A percentile compares a stretch with the other conserved stretches of the same genome.
Conservation (phyloP, 2,329 filamentous ascomycete species). For the Macrophomina pseudophaseolina region DNA sequence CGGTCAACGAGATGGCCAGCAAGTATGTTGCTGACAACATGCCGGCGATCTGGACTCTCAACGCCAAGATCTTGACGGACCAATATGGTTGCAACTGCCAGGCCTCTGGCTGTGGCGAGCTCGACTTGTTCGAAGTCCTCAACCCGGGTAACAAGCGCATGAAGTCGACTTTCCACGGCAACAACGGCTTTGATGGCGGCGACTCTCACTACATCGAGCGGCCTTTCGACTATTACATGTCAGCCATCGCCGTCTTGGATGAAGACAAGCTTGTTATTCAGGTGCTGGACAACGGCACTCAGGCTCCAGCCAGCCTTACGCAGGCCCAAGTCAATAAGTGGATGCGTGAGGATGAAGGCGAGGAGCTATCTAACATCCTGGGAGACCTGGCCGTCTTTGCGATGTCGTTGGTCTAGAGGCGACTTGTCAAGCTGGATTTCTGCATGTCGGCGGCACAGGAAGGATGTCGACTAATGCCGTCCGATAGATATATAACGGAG, state of each 20-base stretch:
- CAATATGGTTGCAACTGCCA: slow-evolving; percentile 82
- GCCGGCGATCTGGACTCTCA: slow-evolving; percentile 78
- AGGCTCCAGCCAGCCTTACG: slow-evolving; percentile 20
- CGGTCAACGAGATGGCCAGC: slow-evolving; percentile 41
- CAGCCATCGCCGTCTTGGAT: slow-evolving; percentile 57
- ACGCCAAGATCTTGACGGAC: slow-evolving; percentile 71
- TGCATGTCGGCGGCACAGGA: background rate
- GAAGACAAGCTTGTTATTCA: slow-evolving; percentile 36
- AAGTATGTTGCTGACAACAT: slow-evolving; percentile 37
- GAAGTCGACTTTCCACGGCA: slow-evolving; percentile 69
- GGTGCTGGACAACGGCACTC: slow-evolving; percentile 60
- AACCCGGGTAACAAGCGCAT: slow-evolving; percentile 66
- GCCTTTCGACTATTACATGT: slow-evolving; percentile 64
- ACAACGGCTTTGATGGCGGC: slow-evolving; percentile 66
- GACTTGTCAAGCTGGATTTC: background rate
- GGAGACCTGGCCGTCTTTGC: slow-evolving; percentile 31
- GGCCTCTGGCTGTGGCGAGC: slow-evolving; percentile 72
- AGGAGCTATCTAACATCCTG: slow-evolving; percentile 43
- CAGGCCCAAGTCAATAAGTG: slow-evolving; percentile 31
- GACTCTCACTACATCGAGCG: slow-evolving; percentile 75
- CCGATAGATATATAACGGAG: slow-evolving; percentile 6
- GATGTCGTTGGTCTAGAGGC: slow-evolving; percentile 6
- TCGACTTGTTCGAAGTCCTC: slow-evolving; percentile 77
- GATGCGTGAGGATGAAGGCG: slow-evolving; percentile 36
- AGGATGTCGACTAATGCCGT: no score